Evolutionary conservation across 2,329 filamentous ascomycete genomes (phyloP).

Genomic region (Verticillium longisporum): DNA sequence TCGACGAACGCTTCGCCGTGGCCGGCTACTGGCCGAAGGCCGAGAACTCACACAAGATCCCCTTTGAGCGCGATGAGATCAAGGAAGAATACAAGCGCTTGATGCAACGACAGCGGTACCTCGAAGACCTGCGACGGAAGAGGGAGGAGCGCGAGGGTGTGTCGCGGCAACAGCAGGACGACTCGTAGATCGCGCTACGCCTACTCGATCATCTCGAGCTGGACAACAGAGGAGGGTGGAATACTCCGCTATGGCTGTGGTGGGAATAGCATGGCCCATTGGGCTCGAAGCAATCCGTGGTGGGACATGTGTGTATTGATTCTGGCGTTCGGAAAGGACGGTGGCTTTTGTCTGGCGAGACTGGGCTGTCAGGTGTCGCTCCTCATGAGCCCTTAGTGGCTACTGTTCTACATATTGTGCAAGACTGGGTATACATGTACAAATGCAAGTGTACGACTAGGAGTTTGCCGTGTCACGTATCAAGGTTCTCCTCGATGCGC

Average conservation of each 20-base stretch:
- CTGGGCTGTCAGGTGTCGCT: slow-evolving; percentile 3
- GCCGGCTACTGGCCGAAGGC: slow-evolving; percentile 89
- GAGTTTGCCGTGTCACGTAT: neutral
- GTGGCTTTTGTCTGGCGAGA: neutral
- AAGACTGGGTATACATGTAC: neutral
- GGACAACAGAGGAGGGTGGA: neutral
- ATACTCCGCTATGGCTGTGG: neutral
- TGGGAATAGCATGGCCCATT: neutral
- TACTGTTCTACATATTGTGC: slow-evolving; percentile 8
- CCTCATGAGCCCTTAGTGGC: slow-evolving; percentile 4
- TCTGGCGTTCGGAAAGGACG: neutral
- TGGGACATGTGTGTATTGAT: neutral
- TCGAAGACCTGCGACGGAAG: slow-evolving; percentile 59
- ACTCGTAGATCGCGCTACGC: neutral
- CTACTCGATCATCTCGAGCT: neutral
- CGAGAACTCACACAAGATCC: slow-evolving; percentile 69
- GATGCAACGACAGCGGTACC: slow-evolving; percentile 59
- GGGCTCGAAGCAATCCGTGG: neutral
- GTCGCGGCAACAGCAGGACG: slow-evolving; percentile 17
- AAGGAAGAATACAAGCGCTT: slow-evolving; percentile 71
- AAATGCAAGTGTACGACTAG: neutral
- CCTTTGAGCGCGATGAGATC: slow-evolving; percentile 76
- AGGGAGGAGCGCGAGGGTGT: slow-evolving; percentile 23
- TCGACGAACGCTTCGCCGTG: slow-evolving; percentile 84
- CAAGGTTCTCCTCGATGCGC: slow-evolving; percentile 42